phyloP scores from a whole-genome alignment of 805 yeast genomes.

The Kuraishia cidri region DNA sequence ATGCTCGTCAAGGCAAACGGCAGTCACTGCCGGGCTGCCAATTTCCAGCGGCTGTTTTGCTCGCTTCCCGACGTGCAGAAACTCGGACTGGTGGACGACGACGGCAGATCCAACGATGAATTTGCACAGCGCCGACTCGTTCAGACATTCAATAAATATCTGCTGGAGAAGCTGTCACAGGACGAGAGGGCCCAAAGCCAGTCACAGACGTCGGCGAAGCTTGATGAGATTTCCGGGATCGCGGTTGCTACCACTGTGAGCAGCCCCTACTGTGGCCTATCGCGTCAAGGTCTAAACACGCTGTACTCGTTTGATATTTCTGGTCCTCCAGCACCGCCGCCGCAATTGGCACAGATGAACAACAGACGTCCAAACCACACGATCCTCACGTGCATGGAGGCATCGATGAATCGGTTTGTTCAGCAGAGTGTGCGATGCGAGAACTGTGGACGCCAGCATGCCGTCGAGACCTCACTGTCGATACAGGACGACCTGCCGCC shows the following conservation, averaged over 20 bases:
- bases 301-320: slow-evolving; percentile 33
- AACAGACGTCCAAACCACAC: slow-evolving; percentile 18
- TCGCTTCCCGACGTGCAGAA: slow-evolving; percentile 39
- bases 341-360: not conserved
- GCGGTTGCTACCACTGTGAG: slow-evolving; percentile 30
- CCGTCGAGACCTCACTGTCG: slow-evolving; percentile 41
- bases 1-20: slow-evolving; percentile 83
- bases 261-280: slow-evolving; percentile 28
- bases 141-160: slow-evolving; percentile 49
- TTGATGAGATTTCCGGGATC: slow-evolving; percentile 28
- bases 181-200: slow-evolving; percentile 34
- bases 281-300: slow-evolving; percentile 22
- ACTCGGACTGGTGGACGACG: slow-evolving; percentile 43
- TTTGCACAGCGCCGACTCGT: slow-evolving; percentile 32
- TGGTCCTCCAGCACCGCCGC: slow-evolving; percentile 9
- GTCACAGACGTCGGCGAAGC: slow-evolving; percentile 7
- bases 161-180: slow-evolving; percentile 38
- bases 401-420: slow-evolving; percentile 43
- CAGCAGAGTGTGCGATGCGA: slow-evolving; percentile 46
- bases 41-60: slow-evolving; percentile 53
- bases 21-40: slow-evolving; percentile 71
- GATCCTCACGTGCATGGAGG: slow-evolving; percentile 51
- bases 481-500: slow-evolving; percentile 50
- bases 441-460: slow-evolving; percentile 39
- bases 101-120: slow-evolving; percentile 33